Base-by-base conservation (phyloP, 148 eudicot species). In the Camellia lanceoleosa region DNA sequence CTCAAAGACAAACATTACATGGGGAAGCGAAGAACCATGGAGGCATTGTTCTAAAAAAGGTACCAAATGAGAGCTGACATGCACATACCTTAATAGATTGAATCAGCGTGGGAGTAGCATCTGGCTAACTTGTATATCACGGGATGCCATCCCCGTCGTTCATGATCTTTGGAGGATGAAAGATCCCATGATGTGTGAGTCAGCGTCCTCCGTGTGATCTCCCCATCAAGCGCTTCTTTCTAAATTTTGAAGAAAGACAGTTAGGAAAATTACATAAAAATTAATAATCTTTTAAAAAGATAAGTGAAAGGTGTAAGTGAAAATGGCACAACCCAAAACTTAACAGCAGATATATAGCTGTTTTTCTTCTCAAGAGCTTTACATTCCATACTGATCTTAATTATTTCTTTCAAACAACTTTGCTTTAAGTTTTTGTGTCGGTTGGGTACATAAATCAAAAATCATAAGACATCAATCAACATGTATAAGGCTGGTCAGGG, bases 61-160 rank as follows among this genome's bases (percentile, higher is more conserved):
- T 77, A 70, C 23, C 58, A 44, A 7, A 15, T 70, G 59, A 7
- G n/a, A 70, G 60, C 43, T 74, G 82, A 70, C 59, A 80, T 9
- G 20, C 11, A 79, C 73, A 67, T 84, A 93, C 99, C 97, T 95
- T 95, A 60, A 95, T 95, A 68, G 93, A 95, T 79, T 84, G 90
- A 68, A 95, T 86, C 65, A 95, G 87, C 62, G 68, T 61, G 71
- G 87, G 87, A 63, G 94, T 89, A 86, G 97, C 97, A 83, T 95
- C 99, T 51, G 94, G 94, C 93, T 84, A 88, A 88, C 76, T 93
- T 95, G 84, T 90, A 95, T 54, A 93, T 87, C 54, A 91, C 85
- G 8, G 99, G 97, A 91, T 95, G 99, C 99, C 99, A 95, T 80
- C 99, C 99, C 84, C 83, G 87, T 65, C 99, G 88, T 81, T 93